A percentile compares a stretch with the other conserved stretches of the same genome.
Conservation (phyloP, 129 eudicot genomes). For the Arctium lappa region DNA sequence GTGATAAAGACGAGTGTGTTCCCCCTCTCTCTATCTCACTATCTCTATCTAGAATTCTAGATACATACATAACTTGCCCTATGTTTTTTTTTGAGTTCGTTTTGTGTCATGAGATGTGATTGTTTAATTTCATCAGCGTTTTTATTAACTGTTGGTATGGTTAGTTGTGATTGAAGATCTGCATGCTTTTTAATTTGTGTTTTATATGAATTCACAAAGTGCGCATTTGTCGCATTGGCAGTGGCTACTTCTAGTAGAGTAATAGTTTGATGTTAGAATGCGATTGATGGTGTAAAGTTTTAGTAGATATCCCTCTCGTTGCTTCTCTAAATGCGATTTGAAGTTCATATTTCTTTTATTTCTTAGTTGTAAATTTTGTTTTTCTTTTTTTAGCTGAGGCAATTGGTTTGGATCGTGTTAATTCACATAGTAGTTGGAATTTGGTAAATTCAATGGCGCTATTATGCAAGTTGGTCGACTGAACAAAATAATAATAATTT, state of each 20-base stretch:
- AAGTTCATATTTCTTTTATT: background rate
- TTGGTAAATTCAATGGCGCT: background rate
- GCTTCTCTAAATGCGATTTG: background rate
- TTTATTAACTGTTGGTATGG: slow-evolving; percentile 1
- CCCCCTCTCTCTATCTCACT: slow-evolving; percentile 8
- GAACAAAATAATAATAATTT: background rate
- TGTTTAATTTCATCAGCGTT: slow-evolving; percentile 19
- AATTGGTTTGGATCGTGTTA: slow-evolving; percentile 2
- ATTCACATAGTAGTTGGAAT: background rate
- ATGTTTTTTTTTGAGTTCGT: slow-evolving; percentile 6
- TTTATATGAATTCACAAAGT: background rate
- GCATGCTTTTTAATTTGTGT: slow-evolving; percentile 31
- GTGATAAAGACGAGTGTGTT: slow-evolving; percentile 63
- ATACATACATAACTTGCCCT: slow-evolving; percentile 3
- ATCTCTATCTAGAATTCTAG: background rate
- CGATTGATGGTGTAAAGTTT: background rate
- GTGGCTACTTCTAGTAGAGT: background rate
- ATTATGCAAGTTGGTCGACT: background rate
- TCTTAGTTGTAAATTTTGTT: background rate
- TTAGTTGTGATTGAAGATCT: slow-evolving; percentile 29
- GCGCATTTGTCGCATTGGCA: background rate
- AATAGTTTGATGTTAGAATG: background rate
- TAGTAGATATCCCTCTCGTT: slow-evolving; percentile 14
- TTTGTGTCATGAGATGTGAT: background rate
- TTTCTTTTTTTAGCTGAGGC: background rate